phyloP scores from a whole-genome alignment of 169 alveolate species.

The Plasmodium vinckei region DNA sequence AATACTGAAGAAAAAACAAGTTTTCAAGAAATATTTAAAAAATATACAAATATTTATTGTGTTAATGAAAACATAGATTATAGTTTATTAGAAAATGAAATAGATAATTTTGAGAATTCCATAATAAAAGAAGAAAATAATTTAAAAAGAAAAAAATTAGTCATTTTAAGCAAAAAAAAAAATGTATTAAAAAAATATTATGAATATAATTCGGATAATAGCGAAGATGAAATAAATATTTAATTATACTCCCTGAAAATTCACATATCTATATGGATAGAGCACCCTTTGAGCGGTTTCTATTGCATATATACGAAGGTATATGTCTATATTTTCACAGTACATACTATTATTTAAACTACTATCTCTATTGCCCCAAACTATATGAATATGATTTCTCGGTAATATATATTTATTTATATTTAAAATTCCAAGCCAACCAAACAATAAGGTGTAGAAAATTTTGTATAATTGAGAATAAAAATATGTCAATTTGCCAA shows the following conservation, averaged over 20 bases:
- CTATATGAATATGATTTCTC: no score
- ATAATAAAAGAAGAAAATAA: slow-evolving; percentile 19
- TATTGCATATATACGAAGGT: neutral
- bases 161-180: slow-evolving; percentile 26
- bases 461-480: no score
- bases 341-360: no score
- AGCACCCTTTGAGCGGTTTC: neutral
- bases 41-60: slow-evolving; percentile 13
- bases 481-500: no score
- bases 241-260: slow-evolving; percentile 1
- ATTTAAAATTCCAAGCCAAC: no score
- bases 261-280: neutral
- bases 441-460: no score
- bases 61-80: slow-evolving; percentile 39
- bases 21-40: slow-evolving; percentile 33
- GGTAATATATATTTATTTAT: no score
- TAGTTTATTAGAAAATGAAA: slow-evolving; percentile 27
- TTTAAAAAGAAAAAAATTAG: slow-evolving; percentile 38
- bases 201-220: slow-evolving; percentile 37
- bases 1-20: slow-evolving; percentile 15
- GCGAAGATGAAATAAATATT: slow-evolving; percentile 48
- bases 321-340: no score
- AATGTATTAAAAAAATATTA: slow-evolving; percentile 35
- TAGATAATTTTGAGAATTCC: neutral
- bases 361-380: no score